These are phyloP conservation scores for Diplocarpon mali DNA, from an alignment of 2,329 filamentous ascomycete species.

Conservation along the genomic window DNA sequence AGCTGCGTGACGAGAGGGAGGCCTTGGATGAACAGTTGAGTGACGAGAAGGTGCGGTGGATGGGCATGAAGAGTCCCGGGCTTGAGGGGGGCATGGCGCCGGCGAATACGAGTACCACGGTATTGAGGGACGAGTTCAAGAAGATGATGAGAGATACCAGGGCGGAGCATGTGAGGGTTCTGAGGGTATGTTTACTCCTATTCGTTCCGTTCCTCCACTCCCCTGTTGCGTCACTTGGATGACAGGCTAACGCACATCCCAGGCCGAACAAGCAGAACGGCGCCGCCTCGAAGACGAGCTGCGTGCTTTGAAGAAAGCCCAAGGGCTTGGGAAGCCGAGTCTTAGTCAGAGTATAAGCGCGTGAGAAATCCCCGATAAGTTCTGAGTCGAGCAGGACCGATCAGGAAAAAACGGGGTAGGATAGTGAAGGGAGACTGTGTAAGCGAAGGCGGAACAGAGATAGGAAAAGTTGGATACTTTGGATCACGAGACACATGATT, in stretches of 20 bases:
- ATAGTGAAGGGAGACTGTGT: too few relatives aligned
- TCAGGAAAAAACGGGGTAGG: too few relatives aligned
- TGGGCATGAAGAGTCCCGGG: constrained; percentile 48
- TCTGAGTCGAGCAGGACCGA: too few relatives aligned
- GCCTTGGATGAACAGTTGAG: constrained; percentile 50
- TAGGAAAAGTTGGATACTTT: too few relatives aligned
- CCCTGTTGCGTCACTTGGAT: not conserved
- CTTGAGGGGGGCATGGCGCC: constrained; percentile 25
- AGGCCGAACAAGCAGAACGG: constrained; percentile 64
- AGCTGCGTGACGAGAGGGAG: constrained; percentile 52
- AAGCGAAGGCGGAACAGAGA: too few relatives aligned
- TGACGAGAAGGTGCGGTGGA: constrained; percentile 56
- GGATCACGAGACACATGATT: too few relatives aligned
- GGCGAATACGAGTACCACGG: constrained; percentile 48
- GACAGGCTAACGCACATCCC: constrained; percentile 8
- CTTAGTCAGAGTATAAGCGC: constrained; percentile 21
- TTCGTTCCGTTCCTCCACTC: constrained; percentile 5
- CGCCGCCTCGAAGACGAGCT: constrained; percentile 54
- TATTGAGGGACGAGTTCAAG: constrained; percentile 65
- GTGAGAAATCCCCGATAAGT: too few relatives aligned
- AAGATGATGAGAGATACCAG: constrained; percentile 70
- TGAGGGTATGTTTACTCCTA: constrained; percentile 45
- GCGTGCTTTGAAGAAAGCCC: constrained; percentile 33
- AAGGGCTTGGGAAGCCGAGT: constrained; percentile 27
- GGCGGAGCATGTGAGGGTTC: constrained; percentile 49